Evolutionary conservation across 495 filamentous ascomycete species (phyloP).

Genomic region (Penicillium argentinense): DNA sequence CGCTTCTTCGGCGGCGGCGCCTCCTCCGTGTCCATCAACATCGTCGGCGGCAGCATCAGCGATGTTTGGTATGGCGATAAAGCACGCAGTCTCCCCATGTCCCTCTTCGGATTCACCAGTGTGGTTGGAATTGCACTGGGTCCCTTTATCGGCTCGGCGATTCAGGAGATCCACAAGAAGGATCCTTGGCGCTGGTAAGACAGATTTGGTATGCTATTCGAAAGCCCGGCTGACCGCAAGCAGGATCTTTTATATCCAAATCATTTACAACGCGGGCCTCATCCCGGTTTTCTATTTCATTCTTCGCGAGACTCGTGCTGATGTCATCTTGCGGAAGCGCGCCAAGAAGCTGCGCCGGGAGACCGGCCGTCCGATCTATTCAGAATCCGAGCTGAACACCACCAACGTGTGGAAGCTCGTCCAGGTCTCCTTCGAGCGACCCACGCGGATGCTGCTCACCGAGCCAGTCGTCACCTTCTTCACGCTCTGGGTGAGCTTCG

Average conservation of each 20-base stretch:
- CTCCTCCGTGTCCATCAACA: conserved; percentile 47
- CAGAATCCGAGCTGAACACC: conserved; percentile 31
- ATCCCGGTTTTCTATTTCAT: conserved; percentile 44
- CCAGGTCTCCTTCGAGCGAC: conserved; percentile 42
- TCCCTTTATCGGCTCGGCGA: conserved; percentile 45
- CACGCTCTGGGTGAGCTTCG: conserved; percentile 54
- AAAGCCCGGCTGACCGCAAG: not conserved
- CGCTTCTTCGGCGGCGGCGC: conserved; percentile 53
- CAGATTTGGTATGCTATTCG: not conserved
- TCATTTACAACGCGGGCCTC: conserved; percentile 48
- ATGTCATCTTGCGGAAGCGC: conserved; percentile 57
- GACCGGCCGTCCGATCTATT: conserved; percentile 51
- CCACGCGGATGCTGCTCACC: conserved; percentile 50
- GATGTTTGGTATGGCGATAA: conserved; percentile 43
- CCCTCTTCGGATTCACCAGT: conserved; percentile 42
- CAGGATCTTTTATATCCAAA: conserved; percentile 53
- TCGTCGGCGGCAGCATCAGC: conserved; percentile 46
- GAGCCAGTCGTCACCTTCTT: conserved; percentile 55
- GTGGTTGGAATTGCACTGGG: conserved; percentile 51
- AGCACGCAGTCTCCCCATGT: conserved; percentile 45
- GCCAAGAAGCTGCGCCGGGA: conserved; percentile 62
- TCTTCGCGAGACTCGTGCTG: conserved; percentile 42
- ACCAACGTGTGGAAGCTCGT: conserved; percentile 25
- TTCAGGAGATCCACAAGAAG: conserved; percentile 35
- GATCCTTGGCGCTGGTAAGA: conserved; percentile 46